These are phyloP conservation scores for Hypocreales sp. DNA, from an alignment of 2,329 filamentous ascomycete genomes.

Conservation along the genomic window DNA sequence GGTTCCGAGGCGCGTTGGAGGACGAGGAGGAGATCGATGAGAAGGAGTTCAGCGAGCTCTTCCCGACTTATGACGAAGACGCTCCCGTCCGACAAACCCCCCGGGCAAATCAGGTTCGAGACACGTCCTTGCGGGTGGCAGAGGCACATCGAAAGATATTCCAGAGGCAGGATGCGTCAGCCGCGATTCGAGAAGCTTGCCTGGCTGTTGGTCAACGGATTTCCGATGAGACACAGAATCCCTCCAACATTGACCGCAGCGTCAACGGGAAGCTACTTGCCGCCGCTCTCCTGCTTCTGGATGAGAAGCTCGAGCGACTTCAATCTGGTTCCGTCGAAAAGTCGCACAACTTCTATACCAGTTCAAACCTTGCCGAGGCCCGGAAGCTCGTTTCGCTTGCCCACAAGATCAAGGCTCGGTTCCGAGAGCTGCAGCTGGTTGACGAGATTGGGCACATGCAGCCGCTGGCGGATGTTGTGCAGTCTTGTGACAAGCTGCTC, in stretches of 20 bases:
- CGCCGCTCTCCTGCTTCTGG: constrained; percentile 47
- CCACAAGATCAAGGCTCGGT: constrained; percentile 53
- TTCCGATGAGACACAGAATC: constrained; percentile 11
- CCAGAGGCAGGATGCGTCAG: constrained; percentile 20
- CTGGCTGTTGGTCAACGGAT: constrained; percentile 25
- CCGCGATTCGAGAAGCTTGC: constrained; percentile 28
- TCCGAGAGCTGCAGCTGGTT: constrained; percentile 51
- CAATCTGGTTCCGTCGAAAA: constrained; percentile 20
- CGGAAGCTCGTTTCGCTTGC: constrained; percentile 57
- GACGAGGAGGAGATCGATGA: constrained; percentile 61
- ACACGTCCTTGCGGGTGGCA: constrained; percentile 45
- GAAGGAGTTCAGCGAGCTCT: constrained; percentile 64
- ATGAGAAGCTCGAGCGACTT: constrained; percentile 37
- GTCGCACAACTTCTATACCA: constrained; percentile 77
- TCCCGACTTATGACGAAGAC: constrained; percentile 54
- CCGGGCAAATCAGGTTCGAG: constrained; percentile 27
- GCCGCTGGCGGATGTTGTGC: constrained; percentile 63
- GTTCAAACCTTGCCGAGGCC: constrained; percentile 62
- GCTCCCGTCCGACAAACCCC: constrained; percentile 16
- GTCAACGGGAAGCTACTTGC: constrained; percentile 45
- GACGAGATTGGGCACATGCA: constrained; percentile 58
- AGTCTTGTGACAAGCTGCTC: constrained; percentile 59
- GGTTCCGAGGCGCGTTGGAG: constrained; percentile 63
- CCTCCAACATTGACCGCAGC: constrained; percentile 15
- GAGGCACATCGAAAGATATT: constrained; percentile 42